These are phyloP conservation scores for Triticum dicoccoides DNA, from an alignment of 176 grass and related monocot species.

Conservation along the genomic window DNA sequence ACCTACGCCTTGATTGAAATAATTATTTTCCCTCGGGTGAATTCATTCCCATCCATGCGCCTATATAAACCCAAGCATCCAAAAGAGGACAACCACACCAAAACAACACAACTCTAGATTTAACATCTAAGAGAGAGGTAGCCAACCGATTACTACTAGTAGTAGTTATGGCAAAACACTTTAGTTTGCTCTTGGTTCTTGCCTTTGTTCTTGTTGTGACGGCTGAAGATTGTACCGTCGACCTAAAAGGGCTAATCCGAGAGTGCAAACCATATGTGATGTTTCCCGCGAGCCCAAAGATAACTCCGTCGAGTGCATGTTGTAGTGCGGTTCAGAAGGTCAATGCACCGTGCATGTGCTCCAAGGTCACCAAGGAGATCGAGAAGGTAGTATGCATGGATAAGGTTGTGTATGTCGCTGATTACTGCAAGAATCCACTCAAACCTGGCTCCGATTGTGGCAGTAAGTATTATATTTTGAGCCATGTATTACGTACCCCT, in stretches of 20 bases:
- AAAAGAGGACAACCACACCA: background rate
- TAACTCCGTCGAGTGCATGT: conserved; percentile 31
- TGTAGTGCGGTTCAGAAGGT: conserved; percentile 6
- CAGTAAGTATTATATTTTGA: conserved; percentile 34
- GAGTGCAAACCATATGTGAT: conserved; percentile 32
- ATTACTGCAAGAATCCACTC: conserved; percentile 31
- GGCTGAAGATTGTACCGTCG: background rate
- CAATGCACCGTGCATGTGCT: conserved; percentile 31
- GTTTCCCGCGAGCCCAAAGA: conserved; percentile 18
- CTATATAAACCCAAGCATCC: conserved; percentile 10
- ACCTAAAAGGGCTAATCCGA: background rate
- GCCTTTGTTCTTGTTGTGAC: background rate
- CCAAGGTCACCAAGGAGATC: conserved; percentile 10
- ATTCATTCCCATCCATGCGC: no score
- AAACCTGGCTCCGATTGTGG: conserved; percentile 33
- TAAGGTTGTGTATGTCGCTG: conserved; percentile 35
- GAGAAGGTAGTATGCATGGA: conserved; percentile 42
- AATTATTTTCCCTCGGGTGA: background rate
- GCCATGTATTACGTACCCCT: background rate
- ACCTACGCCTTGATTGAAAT: background rate
- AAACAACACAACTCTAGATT: background rate
- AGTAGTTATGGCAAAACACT: conserved; percentile 13
- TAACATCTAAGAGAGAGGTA: background rate
- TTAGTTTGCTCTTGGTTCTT: conserved; percentile 2
- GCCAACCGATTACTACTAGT: background rate